Base-by-base conservation (phyloP, 2,329 filamentous ascomycete genomes). In the Colletotrichum sp. region DNA sequence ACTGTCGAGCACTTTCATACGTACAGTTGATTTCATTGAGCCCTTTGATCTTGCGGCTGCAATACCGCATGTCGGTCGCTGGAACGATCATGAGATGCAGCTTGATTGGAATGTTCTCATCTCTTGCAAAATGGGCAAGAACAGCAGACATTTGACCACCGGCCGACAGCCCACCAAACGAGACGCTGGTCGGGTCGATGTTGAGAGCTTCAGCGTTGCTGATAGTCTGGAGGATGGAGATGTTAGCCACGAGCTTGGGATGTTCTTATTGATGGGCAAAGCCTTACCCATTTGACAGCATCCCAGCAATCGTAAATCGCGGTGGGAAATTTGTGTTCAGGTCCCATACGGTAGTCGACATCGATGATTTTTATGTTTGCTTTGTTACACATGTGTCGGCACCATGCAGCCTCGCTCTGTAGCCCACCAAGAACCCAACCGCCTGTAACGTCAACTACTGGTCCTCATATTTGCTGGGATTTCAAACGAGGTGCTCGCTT, bases 11-110 rank as follows among this genome's bases (percentile, higher is more conserved):
- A 65, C 82, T 83, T 30, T 81, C 75, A 49, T 79, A 79, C 69
- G 79, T 76, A 36, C 81, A 83, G 13, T 77, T 81, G 4, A 32
- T 30, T 16, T 44, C 1, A 36, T 80, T 66, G 28, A 79, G 44
- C 24, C 69, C 16, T 9, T 72, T 34, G 32, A 79, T 76, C 49
- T 72, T 77, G 16, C 75, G 63, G 77, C 71, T 78, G 71, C 80
- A 80, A 67, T 83, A 83, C 5, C 82, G 79, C 81, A 83, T 82
- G 44, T 83, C 82, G 9, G 81, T 83, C 1, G 82, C 82, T 2
- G 81, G 82, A 5, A 84, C 82, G 7, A 83, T 79, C 77, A 83
- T 79, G 30, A 83, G 52, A 13, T 83, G 81, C 6, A 83, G 69
- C 36, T 82, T 83, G 32, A 85, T 78, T 5, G 79, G 73, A 26